phyloP scores from a whole-genome alignment of 2,329 filamentous ascomycete genomes.

The Escovopsis sp. region DNA sequence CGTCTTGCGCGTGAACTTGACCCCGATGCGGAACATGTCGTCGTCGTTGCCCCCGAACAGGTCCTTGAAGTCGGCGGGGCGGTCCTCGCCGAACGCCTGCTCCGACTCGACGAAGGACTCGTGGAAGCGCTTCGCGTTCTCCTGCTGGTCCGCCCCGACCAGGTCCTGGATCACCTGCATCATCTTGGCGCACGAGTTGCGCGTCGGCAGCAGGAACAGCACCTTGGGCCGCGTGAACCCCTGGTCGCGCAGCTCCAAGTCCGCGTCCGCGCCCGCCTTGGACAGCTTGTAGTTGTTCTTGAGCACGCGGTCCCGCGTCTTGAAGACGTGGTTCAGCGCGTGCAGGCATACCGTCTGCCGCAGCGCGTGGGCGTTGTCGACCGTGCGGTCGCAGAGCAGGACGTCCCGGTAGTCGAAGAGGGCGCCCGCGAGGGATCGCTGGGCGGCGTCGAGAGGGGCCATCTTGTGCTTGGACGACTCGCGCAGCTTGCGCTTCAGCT shows the following conservation, averaged over 20 bases:
- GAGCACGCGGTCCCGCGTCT: constrained; percentile 78
- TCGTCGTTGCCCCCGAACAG: constrained; percentile 92
- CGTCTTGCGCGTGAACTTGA: constrained; percentile 94
- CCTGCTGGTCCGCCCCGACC: constrained; percentile 75
- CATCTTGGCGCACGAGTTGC: constrained; percentile 67
- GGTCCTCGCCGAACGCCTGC: constrained; percentile 49
- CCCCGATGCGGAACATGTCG: constrained; percentile 88
- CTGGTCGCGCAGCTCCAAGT: constrained; percentile 73
- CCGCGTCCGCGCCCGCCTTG: constrained; percentile 45
- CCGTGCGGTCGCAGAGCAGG: constrained; percentile 56
- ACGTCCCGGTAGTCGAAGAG: constrained; percentile 76
- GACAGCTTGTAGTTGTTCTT: constrained; percentile 78
- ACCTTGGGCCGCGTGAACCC: constrained; percentile 93
- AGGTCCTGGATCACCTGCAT: constrained; percentile 63
- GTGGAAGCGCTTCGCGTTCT: constrained; percentile 85
- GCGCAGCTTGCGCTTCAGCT: constrained; percentile 57
- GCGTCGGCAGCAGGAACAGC: constrained; percentile 76
- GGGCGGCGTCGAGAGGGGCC: constrained; percentile 41
- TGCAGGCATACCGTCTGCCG: constrained; percentile 66
- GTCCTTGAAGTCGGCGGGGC: constrained; percentile 74
- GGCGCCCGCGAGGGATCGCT: constrained; percentile 51
- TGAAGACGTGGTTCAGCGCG: constrained; percentile 81
- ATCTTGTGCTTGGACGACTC: constrained; percentile 37
- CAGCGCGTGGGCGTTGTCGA: constrained; percentile 51
- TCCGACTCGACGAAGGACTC: constrained; percentile 63